A percentile compares a stretch with the other conserved stretches of the same genome.
phyloP scores from a whole-genome alignment of 2,329 filamentous ascomycete species.

The Sordariomycetes sp. region DNA sequence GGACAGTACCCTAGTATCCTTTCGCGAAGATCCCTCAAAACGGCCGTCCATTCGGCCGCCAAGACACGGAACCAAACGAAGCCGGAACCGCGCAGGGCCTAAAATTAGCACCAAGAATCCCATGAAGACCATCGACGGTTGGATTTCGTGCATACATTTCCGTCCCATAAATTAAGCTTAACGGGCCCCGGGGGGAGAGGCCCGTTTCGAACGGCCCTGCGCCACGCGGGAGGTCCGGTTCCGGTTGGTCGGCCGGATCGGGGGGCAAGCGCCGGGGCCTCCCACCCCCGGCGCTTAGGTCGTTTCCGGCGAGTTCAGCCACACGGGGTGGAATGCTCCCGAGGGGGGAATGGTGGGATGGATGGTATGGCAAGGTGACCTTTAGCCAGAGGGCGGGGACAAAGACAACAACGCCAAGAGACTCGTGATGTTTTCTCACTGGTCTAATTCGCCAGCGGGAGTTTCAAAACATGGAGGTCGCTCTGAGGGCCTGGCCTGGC shows the following conservation, averaged over 20 bases:
- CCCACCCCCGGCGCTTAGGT: not conserved
- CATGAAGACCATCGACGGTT: too few relatives aligned
- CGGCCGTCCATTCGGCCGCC: too few relatives aligned
- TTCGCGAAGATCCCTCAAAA: too few relatives aligned
- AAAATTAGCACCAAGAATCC: too few relatives aligned
- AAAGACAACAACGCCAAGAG: not conserved
- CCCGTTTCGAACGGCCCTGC: not conserved
- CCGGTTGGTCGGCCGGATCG: not conserved
- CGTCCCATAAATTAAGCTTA: too few relatives aligned
- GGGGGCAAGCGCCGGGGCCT: not conserved
- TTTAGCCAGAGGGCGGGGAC: not conserved
- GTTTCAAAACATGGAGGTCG: not conserved
- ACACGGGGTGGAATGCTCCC: not conserved
- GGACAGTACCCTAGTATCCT: not conserved
- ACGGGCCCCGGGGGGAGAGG: not conserved
- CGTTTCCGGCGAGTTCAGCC: not conserved
- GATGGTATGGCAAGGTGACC: not conserved
- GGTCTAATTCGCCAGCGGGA: not conserved
- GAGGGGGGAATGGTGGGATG: not conserved
- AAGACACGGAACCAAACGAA: too few relatives aligned
- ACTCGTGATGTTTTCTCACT: not conserved
- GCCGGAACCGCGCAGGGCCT: too few relatives aligned
- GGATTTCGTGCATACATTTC: too few relatives aligned
- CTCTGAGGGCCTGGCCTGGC: not conserved
- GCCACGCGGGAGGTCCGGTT: not conserved